These are phyloP conservation scores for Penicillium corylophilum DNA, from an alignment of 2,329 filamentous ascomycete species.

Conservation along the genomic window DNA sequence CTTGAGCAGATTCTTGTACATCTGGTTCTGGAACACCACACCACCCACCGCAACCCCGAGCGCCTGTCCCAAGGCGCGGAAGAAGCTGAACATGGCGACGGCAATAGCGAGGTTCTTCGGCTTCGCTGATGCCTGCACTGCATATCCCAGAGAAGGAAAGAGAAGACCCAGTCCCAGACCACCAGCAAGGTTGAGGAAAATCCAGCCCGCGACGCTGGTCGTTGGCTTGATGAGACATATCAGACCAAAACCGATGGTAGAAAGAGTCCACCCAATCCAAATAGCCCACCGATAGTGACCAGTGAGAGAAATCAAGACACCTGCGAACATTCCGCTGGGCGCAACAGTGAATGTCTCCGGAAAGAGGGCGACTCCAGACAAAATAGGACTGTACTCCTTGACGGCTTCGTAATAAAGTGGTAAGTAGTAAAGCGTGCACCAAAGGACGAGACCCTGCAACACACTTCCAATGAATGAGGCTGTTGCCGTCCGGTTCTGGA, in stretches of 20 bases:
- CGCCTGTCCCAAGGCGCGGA: conserved; percentile 63
- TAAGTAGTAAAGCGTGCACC: conserved; percentile 57
- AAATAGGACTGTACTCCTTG: conserved; percentile 54
- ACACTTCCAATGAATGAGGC: conserved; percentile 55
- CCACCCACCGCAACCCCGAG: conserved; percentile 67
- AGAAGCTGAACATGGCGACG: conserved; percentile 66
- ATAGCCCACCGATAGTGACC: conserved; percentile 62
- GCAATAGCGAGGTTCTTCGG: conserved; percentile 60
- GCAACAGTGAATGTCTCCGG: conserved; percentile 64
- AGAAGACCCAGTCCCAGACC: conserved; percentile 64
- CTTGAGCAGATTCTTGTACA: conserved; percentile 51
- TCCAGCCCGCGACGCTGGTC: conserved; percentile 55
- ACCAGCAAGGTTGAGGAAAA: conserved; percentile 60
- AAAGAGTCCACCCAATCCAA: conserved; percentile 61
- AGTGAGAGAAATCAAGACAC: conserved; percentile 50
- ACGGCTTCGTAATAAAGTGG: conserved; percentile 48
- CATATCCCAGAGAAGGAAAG: conserved; percentile 63
- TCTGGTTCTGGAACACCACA: conserved; percentile 68
- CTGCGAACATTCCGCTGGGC: conserved; percentile 56
- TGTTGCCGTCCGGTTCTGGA: conserved; percentile 48
- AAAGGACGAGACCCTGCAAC: conserved; percentile 53
- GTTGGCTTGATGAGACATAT: conserved; percentile 33
- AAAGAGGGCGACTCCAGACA: conserved; percentile 57
- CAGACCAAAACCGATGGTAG: conserved; percentile 59
- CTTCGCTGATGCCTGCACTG: conserved; percentile 61